Evolutionary conservation across 1,139 yeast genomes (phyloP).

Genomic region (Hansenula anomala): DNA sequence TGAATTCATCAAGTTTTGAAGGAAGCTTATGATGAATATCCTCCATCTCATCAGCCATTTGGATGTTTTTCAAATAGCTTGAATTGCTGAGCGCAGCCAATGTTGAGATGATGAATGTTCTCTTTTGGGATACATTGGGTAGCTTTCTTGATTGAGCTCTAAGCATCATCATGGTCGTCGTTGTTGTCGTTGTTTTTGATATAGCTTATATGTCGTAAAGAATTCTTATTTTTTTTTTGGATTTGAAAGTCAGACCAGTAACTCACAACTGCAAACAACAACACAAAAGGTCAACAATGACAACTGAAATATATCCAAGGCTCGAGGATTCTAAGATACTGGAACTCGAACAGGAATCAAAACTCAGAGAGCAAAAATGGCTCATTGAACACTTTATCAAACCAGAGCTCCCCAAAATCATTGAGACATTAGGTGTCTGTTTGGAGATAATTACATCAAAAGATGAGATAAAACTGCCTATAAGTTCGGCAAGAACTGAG

Average conservation of each 20-base stretch:
- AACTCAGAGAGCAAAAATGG: conserved; percentile 26
- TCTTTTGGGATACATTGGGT: not conserved
- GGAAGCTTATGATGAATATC: conserved; percentile 1
- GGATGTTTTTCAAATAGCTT: conserved; percentile 13
- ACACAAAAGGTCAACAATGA: conserved; percentile 15
- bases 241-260: not conserved
- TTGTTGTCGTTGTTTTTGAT: no score
- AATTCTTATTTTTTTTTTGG: not conserved
- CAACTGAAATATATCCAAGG: conserved; percentile 24
- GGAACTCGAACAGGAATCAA: conserved; percentile 5
- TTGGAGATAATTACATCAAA: conserved; percentile 26
- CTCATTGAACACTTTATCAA: conserved; percentile 29
- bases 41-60: conserved; percentile 18
- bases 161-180: not conserved
- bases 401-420: conserved; percentile 31
- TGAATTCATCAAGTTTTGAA: not conserved
- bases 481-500: conserved; percentile 22
- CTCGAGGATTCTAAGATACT: conserved; percentile 13
- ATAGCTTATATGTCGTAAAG: no score
- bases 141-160: not conserved
- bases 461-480: conserved; percentile 26
- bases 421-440: conserved; percentile 31
- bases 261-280: no score
- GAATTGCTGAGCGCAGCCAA: conserved; percentile 18
- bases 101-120: conserved; percentile 14